These are phyloP conservation scores for Raphanus hybrid DNA, from an alignment of 441 rosid species.

Conservation along the genomic window DNA sequence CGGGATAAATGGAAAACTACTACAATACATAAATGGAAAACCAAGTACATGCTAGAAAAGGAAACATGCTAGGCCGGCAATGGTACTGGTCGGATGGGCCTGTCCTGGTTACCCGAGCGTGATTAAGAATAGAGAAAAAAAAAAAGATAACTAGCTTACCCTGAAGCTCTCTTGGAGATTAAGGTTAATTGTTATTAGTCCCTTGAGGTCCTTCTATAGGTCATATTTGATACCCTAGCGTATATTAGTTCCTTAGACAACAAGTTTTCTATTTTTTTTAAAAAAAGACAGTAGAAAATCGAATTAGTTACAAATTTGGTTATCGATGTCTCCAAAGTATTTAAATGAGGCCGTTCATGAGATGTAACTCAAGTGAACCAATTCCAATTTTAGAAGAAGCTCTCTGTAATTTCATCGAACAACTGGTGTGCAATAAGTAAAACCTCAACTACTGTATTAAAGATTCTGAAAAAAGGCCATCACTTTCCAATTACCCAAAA, in stretches of 20 bases:
- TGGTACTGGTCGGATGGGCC: too few species aligned
- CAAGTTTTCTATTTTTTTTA: background rate
- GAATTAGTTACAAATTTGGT: background rate
- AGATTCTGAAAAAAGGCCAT: conserved; percentile 5
- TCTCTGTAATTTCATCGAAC: conserved; percentile 48
- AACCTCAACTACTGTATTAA: background rate
- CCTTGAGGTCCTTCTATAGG: background rate
- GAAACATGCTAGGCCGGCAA: too few species aligned
- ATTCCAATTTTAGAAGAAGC: background rate
- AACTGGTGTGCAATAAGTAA: conserved; percentile 35
- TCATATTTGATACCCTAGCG: too few species aligned
- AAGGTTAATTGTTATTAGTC: background rate
- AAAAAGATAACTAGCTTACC: background rate
- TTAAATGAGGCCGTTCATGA: background rate
- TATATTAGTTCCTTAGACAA: background rate
- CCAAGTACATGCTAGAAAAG: too few species aligned
- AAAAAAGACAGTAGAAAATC: background rate
- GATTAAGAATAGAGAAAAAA: background rate
- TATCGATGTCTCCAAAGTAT: background rate
- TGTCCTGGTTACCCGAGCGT: background rate
- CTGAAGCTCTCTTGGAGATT: background rate
- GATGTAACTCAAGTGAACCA: conserved; percentile 8
- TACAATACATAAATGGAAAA: too few species aligned
- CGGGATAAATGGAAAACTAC: too few species aligned
- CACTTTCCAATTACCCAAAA: background rate